Conservation (phyloP, 306 rosid genomes). For the Macrotyloma uniflorum region DNA sequence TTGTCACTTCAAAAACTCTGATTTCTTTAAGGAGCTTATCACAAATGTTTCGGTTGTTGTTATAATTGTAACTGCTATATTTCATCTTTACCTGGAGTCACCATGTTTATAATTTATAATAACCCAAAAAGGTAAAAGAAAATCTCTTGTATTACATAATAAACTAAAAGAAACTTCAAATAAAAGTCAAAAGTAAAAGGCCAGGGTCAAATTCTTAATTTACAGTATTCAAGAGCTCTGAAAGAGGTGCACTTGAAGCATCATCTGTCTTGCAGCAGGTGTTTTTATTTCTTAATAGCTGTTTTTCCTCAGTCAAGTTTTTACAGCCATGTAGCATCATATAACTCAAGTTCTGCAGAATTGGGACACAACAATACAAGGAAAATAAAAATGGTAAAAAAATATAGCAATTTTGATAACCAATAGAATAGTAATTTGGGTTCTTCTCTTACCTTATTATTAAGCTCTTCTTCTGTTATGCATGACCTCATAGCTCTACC, state of each 20-base stretch:
- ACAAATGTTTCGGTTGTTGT: neutral
- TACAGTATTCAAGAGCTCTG: neutral
- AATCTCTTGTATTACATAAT: neutral
- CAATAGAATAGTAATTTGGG: neutral
- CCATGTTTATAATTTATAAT: neutral
- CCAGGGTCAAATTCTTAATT: neutral
- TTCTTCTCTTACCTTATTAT: constrained; percentile 1
- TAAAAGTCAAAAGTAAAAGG: neutral
- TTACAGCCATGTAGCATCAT: constrained; percentile 28
- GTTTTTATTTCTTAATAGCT: constrained; percentile 19
- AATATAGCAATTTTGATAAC: neutral
- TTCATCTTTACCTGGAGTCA: neutral
- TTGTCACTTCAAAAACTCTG: constrained; percentile 4
- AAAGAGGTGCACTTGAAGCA: neutral
- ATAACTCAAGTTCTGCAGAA: constrained; percentile 34
- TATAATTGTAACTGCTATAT: neutral
- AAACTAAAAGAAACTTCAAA: neutral
- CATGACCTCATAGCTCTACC: neutral
- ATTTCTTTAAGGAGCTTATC: constrained; percentile 13
- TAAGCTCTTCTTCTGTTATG: constrained; percentile 11
- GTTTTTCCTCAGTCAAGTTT: constrained; percentile 26
- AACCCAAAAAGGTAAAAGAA: neutral
- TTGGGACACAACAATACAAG: neutral
- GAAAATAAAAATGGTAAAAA: neutral
- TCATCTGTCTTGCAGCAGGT: neutral